These are phyloP conservation scores for Blepharisma undulans DNA, from an alignment of 169 alveolate genomes.

Conservation along the genomic window DNA sequence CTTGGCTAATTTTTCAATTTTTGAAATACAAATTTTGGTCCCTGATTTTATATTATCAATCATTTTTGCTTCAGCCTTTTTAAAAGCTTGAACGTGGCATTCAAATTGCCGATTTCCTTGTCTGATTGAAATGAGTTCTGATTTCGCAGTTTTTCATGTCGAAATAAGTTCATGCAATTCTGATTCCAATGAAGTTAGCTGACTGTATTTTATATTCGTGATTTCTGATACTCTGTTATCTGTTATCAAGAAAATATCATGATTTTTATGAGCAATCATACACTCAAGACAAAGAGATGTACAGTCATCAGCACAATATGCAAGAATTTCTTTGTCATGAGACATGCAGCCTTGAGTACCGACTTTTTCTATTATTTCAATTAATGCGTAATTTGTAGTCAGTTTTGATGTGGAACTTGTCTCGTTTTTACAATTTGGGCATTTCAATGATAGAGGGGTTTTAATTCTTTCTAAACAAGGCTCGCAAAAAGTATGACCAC, in stretches of 20 bases:
- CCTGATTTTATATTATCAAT: not conserved
- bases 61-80: not conserved
- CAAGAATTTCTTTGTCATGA: not conserved
- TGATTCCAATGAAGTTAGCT: not conserved
- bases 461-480: not conserved
- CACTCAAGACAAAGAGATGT: not conserved
- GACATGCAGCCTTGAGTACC: not conserved
- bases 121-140: not conserved
- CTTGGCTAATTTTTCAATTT: not conserved
- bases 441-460: not conserved
- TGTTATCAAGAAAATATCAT: not conserved
- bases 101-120: not conserved
- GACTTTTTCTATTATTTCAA: not conserved
- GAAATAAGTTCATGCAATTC: not conserved
- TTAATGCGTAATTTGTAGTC: not conserved
- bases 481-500: constrained; percentile 18
- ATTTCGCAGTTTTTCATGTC: not conserved
- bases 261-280: not conserved
- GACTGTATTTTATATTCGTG: not conserved
- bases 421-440: not conserved
- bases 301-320: not conserved
- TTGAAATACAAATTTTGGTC: not conserved
- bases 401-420: not conserved
- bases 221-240: not conserved
- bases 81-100: not conserved